Base-by-base conservation (phyloP, 192 early-diverging fungal genomes). In the Dimargaris verticillata region DNA sequence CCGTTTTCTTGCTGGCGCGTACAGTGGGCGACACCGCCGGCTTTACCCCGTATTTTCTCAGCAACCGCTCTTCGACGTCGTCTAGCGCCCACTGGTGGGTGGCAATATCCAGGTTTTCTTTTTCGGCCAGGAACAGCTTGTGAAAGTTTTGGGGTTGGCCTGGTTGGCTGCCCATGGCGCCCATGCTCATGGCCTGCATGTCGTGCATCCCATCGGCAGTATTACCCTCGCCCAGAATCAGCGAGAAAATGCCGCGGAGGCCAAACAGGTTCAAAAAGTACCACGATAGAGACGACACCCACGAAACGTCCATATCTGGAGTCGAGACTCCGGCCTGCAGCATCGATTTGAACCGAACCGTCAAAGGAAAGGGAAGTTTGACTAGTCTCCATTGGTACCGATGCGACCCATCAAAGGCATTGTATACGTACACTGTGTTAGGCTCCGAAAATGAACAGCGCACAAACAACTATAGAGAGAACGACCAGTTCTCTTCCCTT, bases 201-300 rank as follows among this genome's bases (percentile, higher is more conserved):
- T 95, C 93, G 63, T 82, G 75, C 66, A 80, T 84, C 14, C 85
- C 85, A 64, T 84, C 86, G 25, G 87, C 91, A 62, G 89, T 77
- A 72, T 94, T 94, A 38, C 83, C 89, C 58, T 89, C 85, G 48
- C 93, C 95, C 2, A 98, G 72, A 62, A 98, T 83, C 43, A 98
- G 81, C 50, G 88, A 82, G 69, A 91, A 98, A 20, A 95, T 88
- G 64, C 85, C 85, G 59, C 84, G 80, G 46, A 98, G 78, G 60
- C 95, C 95, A 80, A 98, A 95, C 59, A 98, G 70, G 69, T 95
- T 96, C 33, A 98, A 70, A 71, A 98, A 98, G 79, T 98, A 98
- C 95, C 93, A 96, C 5, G 92, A 95, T 25, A 98, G 72, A 10
- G 89, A 92, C 17, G 92, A 95, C 4, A 98, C 95, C 94, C 93